Evolutionary conservation across 306 rosid genomes (phyloP).

Genomic region (Styphnolobium japonicum): DNA sequence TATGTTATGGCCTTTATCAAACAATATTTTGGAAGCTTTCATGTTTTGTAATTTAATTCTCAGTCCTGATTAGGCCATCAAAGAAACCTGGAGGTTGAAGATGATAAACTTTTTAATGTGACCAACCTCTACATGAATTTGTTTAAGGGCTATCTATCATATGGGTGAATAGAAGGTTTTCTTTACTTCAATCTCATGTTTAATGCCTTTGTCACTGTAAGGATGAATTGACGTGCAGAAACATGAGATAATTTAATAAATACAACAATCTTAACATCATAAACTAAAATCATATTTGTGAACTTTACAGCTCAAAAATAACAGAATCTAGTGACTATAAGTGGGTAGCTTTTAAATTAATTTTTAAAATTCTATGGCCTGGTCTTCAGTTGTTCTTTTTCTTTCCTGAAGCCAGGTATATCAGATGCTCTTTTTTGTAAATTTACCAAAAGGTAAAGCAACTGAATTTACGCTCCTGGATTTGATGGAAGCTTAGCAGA

Average conservation of each 20-base stretch:
- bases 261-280: slow-evolving; percentile 11
- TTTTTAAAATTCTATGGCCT: slow-evolving; percentile 41
- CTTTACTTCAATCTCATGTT: slow-evolving; percentile 1
- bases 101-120: not conserved
- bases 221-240: slow-evolving; percentile 1
- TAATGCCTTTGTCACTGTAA: slow-evolving; percentile 7
- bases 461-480: slow-evolving; percentile 99
- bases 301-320: not conserved
- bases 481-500: slow-evolving; percentile 99
- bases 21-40: not conserved
- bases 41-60: not conserved
- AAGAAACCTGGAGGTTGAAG: not conserved
- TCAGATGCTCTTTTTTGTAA: slow-evolving; percentile 92
- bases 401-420: slow-evolving; percentile 87
- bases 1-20: slow-evolving; percentile 18
- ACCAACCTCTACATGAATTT: not conserved
- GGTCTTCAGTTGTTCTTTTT: slow-evolving; percentile 79
- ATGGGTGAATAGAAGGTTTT: slow-evolving; percentile 1
- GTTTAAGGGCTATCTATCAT: not conserved
- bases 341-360: slow-evolving; percentile 35
- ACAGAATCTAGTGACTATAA: slow-evolving; percentile 9
- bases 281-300: slow-evolving; percentile 11
- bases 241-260: slow-evolving; percentile 10
- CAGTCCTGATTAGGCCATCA: not conserved
- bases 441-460: slow-evolving; percentile 78